Percentiles rank a stretch among this genome's conserved stretches.
Evolutionary conservation across 106 monocot species (phyloP).

Genomic region (Phalaenopsis aphrodite): DNA sequence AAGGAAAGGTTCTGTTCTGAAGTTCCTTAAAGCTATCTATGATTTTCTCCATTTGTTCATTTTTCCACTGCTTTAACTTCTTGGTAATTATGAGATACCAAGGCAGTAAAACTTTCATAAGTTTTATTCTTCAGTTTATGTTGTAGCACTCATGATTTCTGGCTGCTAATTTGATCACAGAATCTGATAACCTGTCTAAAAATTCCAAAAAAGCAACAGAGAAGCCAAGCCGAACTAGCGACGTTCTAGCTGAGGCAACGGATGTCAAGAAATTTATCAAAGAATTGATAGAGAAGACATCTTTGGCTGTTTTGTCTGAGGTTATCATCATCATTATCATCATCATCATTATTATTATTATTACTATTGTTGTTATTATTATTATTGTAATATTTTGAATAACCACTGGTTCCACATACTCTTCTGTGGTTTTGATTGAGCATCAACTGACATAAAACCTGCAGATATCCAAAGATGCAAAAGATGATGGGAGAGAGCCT

Average conservation of each 20-base stretch:
- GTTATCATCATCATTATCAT: conserved; percentile 14
- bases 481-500: conserved; percentile 17
- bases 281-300: conserved; percentile 53
- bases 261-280: conserved; percentile 55
- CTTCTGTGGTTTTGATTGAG: background rate
- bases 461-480: conserved; percentile 36
- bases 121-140: background rate
- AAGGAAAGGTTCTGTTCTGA: background rate
- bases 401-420: background rate
- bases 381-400: background rate
- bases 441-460: background rate
- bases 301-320: conserved; percentile 46
- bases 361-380: no score
- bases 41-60: background rate
- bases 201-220: conserved; percentile 9
- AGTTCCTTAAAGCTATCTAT: background rate
- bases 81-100: background rate
- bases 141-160: background rate
- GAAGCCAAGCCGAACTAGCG: conserved; percentile 19
- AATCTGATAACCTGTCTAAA: conserved; percentile 16
- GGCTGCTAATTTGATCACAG: background rate
- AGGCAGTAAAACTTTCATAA: background rate
- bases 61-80: background rate
- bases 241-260: conserved; percentile 20
- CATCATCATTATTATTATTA: no score